phyloP scores from a whole-genome alignment of 495 filamentous ascomycete species.

The Neurospora discreta region DNA sequence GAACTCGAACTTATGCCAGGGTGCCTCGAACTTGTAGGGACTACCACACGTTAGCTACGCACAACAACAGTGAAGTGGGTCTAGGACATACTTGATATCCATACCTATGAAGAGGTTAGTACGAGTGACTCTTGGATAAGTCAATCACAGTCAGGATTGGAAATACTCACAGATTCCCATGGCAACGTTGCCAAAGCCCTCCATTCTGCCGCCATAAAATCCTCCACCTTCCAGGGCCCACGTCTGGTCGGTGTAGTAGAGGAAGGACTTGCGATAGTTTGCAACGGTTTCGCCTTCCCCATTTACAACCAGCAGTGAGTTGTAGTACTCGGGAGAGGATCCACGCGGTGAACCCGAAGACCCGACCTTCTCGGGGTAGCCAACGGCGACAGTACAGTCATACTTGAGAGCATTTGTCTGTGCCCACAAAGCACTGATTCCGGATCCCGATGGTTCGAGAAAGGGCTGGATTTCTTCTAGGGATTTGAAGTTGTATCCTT shows the following conservation, averaged over 20 bases:
- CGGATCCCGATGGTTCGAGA: slow-evolving; percentile 66
- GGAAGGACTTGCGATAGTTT: slow-evolving; percentile 81
- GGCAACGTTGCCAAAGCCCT: slow-evolving; percentile 49
- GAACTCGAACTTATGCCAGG: slow-evolving; percentile 76
- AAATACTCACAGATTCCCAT: slow-evolving; percentile 74
- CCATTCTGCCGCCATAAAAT: slow-evolving; percentile 43
- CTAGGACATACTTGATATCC: slow-evolving; percentile 50
- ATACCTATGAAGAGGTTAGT: slow-evolving; percentile 34
- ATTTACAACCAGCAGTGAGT: slow-evolving; percentile 73
- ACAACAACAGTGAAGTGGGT: background rate
- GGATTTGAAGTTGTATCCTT: slow-evolving; percentile 88
- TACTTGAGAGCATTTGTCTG: slow-evolving; percentile 57
- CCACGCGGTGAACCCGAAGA: slow-evolving; percentile 24
- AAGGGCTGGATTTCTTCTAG: slow-evolving; percentile 63
- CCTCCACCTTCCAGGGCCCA: slow-evolving; percentile 77
- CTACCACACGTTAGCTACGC: slow-evolving; percentile 3
- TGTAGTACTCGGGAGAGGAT: slow-evolving; percentile 52
- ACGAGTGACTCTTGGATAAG: background rate
- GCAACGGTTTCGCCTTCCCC: slow-evolving; percentile 56
- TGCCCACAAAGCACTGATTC: slow-evolving; percentile 73
- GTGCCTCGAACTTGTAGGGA: slow-evolving; percentile 52
- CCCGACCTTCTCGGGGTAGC: slow-evolving; percentile 68
- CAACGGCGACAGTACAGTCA: slow-evolving; percentile 71
- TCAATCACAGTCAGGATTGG: background rate
- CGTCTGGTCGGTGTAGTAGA: slow-evolving; percentile 85